Percentiles rank a stretch among this genome's conserved stretches.
Conservation (phyloP, 768 basidiomycete species). For the Russula abietina region DNA sequence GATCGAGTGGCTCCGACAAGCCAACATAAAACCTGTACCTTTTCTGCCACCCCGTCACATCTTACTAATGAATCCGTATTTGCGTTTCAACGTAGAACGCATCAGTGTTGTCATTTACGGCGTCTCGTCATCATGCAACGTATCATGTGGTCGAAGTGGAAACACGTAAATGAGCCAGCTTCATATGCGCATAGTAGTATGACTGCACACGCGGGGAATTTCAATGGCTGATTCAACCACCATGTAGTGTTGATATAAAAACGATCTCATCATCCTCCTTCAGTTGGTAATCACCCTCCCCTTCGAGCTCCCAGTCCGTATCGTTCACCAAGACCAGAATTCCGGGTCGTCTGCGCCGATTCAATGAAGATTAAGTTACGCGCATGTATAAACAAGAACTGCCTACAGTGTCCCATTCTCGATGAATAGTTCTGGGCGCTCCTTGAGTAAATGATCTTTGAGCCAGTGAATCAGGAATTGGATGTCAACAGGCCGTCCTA, state of each 20-base stretch:
- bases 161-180: neutral
- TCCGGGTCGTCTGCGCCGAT: conserved; percentile 71
- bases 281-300: conserved; percentile 19
- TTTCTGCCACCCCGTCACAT: neutral
- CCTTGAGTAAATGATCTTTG: conserved; percentile 68
- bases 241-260: conserved; percentile 94
- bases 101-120: neutral
- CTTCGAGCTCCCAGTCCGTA: conserved; percentile 22
- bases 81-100: neutral
- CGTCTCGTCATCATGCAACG: neutral
- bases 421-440: conserved; percentile 83
- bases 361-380: neutral
- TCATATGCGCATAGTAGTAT: neutral
- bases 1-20: neutral
- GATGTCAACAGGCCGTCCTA: conserved; percentile 51
- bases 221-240: conserved; percentile 46
- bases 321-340: conserved; percentile 79
- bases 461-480: conserved; percentile 75
- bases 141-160: neutral
- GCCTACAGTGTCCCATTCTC: conserved; percentile 83
- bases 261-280: conserved; percentile 74
- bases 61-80: neutral
- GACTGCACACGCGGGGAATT: neutral
- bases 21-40: neutral
- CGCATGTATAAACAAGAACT: neutral